These are phyloP conservation scores for Penicillium sp. DNA, from an alignment of 2,329 filamentous ascomycete genomes.

Conservation along the genomic window DNA sequence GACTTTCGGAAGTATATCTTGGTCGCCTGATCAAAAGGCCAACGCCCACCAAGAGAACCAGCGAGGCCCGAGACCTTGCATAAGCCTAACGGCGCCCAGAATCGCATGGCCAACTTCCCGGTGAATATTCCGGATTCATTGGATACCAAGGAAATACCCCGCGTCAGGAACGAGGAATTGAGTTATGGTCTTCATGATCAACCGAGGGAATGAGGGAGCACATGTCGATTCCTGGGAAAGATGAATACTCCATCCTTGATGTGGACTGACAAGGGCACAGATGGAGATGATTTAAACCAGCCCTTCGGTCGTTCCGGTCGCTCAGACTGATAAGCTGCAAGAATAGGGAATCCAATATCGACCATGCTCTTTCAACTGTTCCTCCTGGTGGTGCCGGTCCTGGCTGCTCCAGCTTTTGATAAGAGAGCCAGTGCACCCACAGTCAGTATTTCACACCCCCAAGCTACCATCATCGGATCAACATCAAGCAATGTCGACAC, in stretches of 20 bases:
- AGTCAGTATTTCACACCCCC: slow-evolving; percentile 53
- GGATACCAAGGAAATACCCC: not conserved
- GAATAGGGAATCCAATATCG: too few species aligned
- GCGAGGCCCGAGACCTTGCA: not conserved
- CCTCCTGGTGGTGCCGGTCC: not conserved
- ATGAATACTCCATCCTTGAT: not conserved
- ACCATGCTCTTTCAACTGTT: not conserved
- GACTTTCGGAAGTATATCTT: not conserved
- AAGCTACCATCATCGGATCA: slow-evolving; percentile 52
- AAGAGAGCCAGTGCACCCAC: slow-evolving; percentile 46
- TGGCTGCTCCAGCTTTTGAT: not conserved
- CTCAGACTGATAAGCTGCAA: too few species aligned
- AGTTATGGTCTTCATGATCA: not conserved
- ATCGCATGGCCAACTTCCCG: not conserved
- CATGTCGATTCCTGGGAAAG: not conserved
- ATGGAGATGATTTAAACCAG: not conserved
- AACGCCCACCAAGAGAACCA: not conserved
- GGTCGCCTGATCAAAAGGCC: not conserved
- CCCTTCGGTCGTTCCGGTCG: not conserved
- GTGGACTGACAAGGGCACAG: not conserved
- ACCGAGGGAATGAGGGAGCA: not conserved
- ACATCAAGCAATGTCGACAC: slow-evolving; percentile 56
- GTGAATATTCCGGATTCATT: not conserved
- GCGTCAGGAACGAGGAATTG: not conserved
- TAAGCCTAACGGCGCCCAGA: not conserved